A percentile compares a stretch with the other conserved stretches of the same genome.
These are phyloP conservation scores for Aureobasidium musti DNA, from an alignment of 2,329 filamentous ascomycete genomes.

Conservation along the genomic window DNA sequence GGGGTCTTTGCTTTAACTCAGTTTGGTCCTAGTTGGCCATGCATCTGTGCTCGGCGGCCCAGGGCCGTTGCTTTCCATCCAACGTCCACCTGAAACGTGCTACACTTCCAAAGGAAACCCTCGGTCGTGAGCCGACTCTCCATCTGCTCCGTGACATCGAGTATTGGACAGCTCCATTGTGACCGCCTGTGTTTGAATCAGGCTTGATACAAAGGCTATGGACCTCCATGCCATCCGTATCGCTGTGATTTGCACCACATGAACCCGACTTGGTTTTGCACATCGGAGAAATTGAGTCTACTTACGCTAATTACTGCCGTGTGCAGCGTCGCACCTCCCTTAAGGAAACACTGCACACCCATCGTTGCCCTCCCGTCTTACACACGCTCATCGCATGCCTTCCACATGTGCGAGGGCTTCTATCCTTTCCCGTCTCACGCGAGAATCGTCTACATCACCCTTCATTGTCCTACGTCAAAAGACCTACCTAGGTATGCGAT, in stretches of 20 bases:
- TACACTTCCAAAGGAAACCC: neutral
- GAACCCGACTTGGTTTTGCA: too few relatives aligned
- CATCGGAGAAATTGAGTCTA: conserved; percentile 8
- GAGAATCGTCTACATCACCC: conserved; percentile 2
- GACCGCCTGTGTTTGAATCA: neutral
- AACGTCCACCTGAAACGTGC: conserved; percentile 24
- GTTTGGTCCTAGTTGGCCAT: conserved; percentile 15
- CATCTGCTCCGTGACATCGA: neutral
- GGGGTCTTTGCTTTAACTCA: conserved; percentile 24
- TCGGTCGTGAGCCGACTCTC: neutral
- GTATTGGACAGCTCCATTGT: conserved; percentile 2
- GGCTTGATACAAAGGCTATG: neutral
- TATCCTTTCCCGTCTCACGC: conserved; percentile 17
- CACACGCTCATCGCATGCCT: conserved; percentile 7
- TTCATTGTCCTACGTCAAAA: neutral
- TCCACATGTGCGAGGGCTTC: conserved; percentile 14
- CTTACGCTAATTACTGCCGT: neutral
- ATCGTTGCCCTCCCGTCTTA: neutral
- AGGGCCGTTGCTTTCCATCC: conserved; percentile 4
- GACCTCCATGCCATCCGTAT: neutral
- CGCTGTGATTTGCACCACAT: too few relatives aligned
- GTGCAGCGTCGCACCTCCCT: conserved; percentile 21
- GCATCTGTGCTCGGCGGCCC: conserved; percentile 3
- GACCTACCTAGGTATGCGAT: neutral
- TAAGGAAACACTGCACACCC: neutral